phyloP scores from a whole-genome alignment of 805 yeast genomes.

The Kuraishia floccosa region DNA sequence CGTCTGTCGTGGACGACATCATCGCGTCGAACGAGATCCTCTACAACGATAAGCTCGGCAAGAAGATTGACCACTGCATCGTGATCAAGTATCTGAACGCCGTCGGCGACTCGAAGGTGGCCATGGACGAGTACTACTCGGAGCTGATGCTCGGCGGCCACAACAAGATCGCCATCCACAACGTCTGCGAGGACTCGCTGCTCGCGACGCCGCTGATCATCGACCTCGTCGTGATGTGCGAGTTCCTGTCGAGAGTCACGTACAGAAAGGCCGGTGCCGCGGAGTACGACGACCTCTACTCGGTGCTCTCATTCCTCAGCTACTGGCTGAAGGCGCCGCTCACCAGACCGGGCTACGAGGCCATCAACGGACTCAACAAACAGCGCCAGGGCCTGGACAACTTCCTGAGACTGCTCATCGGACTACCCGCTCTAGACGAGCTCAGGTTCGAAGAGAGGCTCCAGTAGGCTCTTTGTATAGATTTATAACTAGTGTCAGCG shows the following conservation, averaged over 20 bases:
- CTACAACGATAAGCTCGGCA: conserved; percentile 72
- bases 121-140: conserved; percentile 96
- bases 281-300: conserved; percentile 57
- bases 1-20: conserved; percentile 89
- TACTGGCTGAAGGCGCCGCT: conserved; percentile 97
- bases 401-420: conserved; percentile 79
- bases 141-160: conserved; percentile 98
- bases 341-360: conserved; percentile 80
- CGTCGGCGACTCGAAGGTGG: conserved; percentile 93
- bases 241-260: conserved; percentile 77
- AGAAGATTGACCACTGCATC: conserved; percentile 83
- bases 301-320: conserved; percentile 77
- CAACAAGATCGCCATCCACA: conserved; percentile 86
- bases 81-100: conserved; percentile 92
- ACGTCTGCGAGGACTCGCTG: conserved; percentile 92
- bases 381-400: conserved; percentile 91
- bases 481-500: too few species aligned
- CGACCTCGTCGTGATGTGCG: conserved; percentile 83
- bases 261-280: conserved; percentile 48
- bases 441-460: conserved; percentile 91
- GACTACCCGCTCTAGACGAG: conserved; percentile 83
- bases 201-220: conserved; percentile 92
- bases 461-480: conserved; percentile 10
- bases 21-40: conserved; percentile 77
- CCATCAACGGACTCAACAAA: conserved; percentile 89